These are phyloP conservation scores for Blastobotrys mokoenaii DNA, from an alignment of 805 yeast species.

Conservation along the genomic window DNA sequence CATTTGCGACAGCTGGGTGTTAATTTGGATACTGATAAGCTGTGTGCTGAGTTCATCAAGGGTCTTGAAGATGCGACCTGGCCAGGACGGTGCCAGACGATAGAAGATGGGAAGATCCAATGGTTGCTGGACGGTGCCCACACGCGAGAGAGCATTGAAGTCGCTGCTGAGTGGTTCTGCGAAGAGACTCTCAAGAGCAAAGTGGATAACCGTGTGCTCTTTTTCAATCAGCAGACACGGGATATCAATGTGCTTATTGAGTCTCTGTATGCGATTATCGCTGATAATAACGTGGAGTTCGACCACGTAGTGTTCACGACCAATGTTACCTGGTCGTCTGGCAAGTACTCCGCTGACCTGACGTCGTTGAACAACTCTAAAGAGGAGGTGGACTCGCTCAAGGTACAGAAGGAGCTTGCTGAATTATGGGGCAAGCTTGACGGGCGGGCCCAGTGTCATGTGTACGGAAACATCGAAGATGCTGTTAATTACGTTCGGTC, in stretches of 20 bases:
- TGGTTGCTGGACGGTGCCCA: slow-evolving; percentile 97
- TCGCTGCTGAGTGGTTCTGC: slow-evolving; percentile 76
- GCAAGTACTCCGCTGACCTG: slow-evolving; percentile 63
- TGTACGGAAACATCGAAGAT: slow-evolving; percentile 69
- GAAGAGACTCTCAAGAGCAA: slow-evolving; percentile 8
- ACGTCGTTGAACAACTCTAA: slow-evolving; percentile 78
- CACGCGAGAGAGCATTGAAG: slow-evolving; percentile 76
- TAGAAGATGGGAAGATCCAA: slow-evolving; percentile 40
- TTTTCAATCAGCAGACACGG: slow-evolving; percentile 93
- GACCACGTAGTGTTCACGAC: slow-evolving; percentile 82
- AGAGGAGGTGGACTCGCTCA: slow-evolving; percentile 68
- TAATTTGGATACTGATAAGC: slow-evolving; percentile 7
- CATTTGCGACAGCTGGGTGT: slow-evolving; percentile 47
- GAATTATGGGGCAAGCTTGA: slow-evolving; percentile 56
- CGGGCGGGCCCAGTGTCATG: slow-evolving; percentile 37
- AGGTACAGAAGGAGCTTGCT: slow-evolving; percentile 70
- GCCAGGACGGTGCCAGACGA: slow-evolving; percentile 94
- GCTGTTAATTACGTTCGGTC: slow-evolving; percentile 49
- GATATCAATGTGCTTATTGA: slow-evolving; percentile 63
- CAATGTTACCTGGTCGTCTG: slow-evolving; percentile 84
- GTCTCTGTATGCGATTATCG: slow-evolving; percentile 34
- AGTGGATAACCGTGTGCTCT: slow-evolving; percentile 36
- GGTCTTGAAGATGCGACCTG: slow-evolving; percentile 69
- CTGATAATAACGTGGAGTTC: slow-evolving; percentile 35
- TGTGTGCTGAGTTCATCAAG: slow-evolving; percentile 19